phyloP scores from a whole-genome alignment of 1,139 yeast species.

The Suhomyces yuchorum region DNA sequence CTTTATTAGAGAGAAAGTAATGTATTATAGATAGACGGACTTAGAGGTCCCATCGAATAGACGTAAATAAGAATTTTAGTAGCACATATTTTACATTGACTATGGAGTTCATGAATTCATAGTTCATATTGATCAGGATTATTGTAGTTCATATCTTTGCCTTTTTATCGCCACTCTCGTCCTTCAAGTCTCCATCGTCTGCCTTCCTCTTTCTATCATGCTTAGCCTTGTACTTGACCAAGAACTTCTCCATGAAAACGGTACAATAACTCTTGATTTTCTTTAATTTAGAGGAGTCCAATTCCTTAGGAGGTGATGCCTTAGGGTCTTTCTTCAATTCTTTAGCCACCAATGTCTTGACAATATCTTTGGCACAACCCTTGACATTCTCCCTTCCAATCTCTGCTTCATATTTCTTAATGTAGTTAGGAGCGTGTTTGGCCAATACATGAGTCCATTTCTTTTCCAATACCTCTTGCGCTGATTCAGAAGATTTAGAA shows the following conservation, averaged over 20 bases:
- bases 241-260: slow-evolving; percentile 73
- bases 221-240: slow-evolving; percentile 53
- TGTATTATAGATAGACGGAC: slow-evolving; percentile 5
- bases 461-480: slow-evolving; percentile 26
- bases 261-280: slow-evolving; percentile 69
- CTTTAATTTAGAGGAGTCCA: slow-evolving; percentile 62
- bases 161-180: slow-evolving; percentile 10
- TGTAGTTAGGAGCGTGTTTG: slow-evolving; percentile 72
- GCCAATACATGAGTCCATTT: slow-evolving; percentile 72
- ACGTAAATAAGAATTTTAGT: slow-evolving; percentile 1
- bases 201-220: slow-evolving; percentile 17
- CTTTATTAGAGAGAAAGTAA: slow-evolving; percentile 31
- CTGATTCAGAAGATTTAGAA: background rate
- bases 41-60: slow-evolving; percentile 1
- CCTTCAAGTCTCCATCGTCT: slow-evolving; percentile 5
- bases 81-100: background rate
- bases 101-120: background rate
- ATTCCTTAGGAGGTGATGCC: slow-evolving; percentile 53
- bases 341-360: slow-evolving; percentile 60
- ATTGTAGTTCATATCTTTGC: background rate
- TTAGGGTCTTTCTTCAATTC: slow-evolving; percentile 54
- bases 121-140: background rate
- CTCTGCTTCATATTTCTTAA: slow-evolving; percentile 64
- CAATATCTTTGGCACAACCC: slow-evolving; percentile 78
- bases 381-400: slow-evolving; percentile 76